Base-by-base conservation (phyloP, 2,329 filamentous ascomycete species). In the Colletotrichum sojae region DNA sequence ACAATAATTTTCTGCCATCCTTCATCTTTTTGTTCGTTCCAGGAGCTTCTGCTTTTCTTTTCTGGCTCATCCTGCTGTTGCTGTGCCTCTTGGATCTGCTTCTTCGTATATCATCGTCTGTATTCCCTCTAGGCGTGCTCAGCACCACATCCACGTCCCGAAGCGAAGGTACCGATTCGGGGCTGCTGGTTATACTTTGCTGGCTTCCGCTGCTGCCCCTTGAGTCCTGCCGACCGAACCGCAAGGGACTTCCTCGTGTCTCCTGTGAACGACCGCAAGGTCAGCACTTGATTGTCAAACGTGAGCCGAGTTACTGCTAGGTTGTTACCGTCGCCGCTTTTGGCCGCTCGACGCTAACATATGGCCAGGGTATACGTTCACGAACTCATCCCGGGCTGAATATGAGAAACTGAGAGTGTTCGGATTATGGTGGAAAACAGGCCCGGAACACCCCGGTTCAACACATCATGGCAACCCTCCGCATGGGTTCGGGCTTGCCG, bases 381-480 rank as follows among this genome's bases (percentile, higher is more conserved):
- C 54, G 60, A 59, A 70, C 52, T 73, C 20, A 36, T 22, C 48
- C 52, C 55, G 45, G 53, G 73, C 58, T 72, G 69, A 74, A 64
- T 10, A 71, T 71, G 69, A 48, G 40, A 54, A 20, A 39, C 55
- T 71, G 25, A 71, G 36, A 55, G 16, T n/a, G 27, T 20, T 45
- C 18, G 53, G 53, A 48, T 64, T 67, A 69, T 73, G 72, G 67
- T 70, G 70, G 57, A 71, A 8, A 36, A 36, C 61, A 73, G 58
- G 60, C 71, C 65, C 67, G 66, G 49, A 48, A 61, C 51, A 43
- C 40, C 49, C 36, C 75, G 76, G 73, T 72, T 75, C 74, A 77
- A 77, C 76, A 74, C 69, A 81, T 67, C 71, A 85, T 85, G 83
- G 81, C 82, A 77, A 81, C 82, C 74, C 76, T 79, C 63, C 79